A percentile compares a stretch with the other conserved stretches of the same genome.
These are phyloP conservation scores for Aspergillus ochraceoroseus DNA, from an alignment of 2,329 filamentous ascomycete species.

Conservation along the genomic window DNA sequence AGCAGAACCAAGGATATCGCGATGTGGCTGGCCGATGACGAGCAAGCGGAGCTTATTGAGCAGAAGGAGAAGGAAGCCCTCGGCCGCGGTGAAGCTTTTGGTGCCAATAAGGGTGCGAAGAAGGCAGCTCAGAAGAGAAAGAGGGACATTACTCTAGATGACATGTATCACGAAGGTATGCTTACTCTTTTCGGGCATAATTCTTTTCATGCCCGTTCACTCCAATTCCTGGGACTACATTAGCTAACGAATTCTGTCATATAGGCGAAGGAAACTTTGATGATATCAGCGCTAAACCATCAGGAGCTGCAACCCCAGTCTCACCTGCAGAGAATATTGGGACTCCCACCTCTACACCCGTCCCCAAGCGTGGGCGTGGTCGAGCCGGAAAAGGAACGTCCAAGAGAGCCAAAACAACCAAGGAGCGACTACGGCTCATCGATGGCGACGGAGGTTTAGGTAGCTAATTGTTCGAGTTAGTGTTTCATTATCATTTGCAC, in stretches of 20 bases:
- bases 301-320: slow-evolving; percentile 78
- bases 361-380: slow-evolving; percentile 55
- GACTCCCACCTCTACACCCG: slow-evolving; percentile 32
- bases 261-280: slow-evolving; percentile 95
- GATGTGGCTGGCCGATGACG: slow-evolving; percentile 97
- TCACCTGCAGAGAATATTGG: slow-evolving; percentile 49
- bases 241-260: slow-evolving; percentile 11
- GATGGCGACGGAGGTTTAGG: slow-evolving; percentile 42
- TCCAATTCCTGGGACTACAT: too few relatives aligned
- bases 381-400: slow-evolving; percentile 54
- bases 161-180: slow-evolving; percentile 99
- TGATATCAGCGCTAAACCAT: slow-evolving; percentile 72
- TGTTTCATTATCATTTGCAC: slow-evolving; percentile 11
- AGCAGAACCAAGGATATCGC: slow-evolving; percentile 97
- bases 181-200: slow-evolving; percentile 17
- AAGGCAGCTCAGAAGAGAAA: slow-evolving; percentile 58
- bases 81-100: slow-evolving; percentile 60
- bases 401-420: slow-evolving; percentile 59
- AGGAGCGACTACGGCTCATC: slow-evolving; percentile 46
- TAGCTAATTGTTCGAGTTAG: slow-evolving; percentile 13
- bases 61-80: slow-evolving; percentile 82
- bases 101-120: slow-evolving; percentile 55
- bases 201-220: too few relatives aligned
- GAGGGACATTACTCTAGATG: slow-evolving; percentile 67
- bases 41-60: slow-evolving; percentile 91